Evolutionary conservation across 1,284 basidiomycete species (phyloP), one percentile per base, ranked within the genome.

Genomic region (Baeospora myosura): DNA sequence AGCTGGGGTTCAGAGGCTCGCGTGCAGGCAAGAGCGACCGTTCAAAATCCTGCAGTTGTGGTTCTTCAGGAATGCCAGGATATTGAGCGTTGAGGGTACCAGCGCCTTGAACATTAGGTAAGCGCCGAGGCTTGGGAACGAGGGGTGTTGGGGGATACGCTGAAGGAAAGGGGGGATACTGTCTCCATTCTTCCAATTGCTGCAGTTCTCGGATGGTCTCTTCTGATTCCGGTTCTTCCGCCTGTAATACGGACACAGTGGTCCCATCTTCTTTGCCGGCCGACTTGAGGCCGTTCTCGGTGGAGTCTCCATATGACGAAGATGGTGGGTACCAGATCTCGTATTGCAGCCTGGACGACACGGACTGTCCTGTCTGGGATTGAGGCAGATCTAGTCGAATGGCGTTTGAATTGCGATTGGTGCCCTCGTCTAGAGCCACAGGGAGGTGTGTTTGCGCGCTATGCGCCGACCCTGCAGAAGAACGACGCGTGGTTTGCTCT

Each of bases 1-100:
- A 72, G 71, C 70, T 64, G 69, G 74, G 71, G 69, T 72, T 69
- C 59, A 60, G 56, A 36, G 67, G 69, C 69, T 74, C 71, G 71
- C 67, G 74, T 60, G 64, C 71, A 56, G 63, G 71, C 73, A 68
- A 69, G 78, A 81, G 78, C 80, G 71, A 77, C 73, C 57, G 57
- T 41, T 51, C 60, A 71, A 72, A 73, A 71, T 61, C 78, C 79
- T 72, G 72, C 52, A 59, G 55, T 30, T 52, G 38, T 10, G 41
- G 38, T 24, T 59, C 56, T 51, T 63, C 61, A 39, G 57, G 44
- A 23, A 61, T 61, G 5, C 54, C 45, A 29, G 59, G 56, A 40
- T 58, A 58, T 16, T 52, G 47, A n/a, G n/a, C n/a, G n/a, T n/a
- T n/a, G 5, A 23, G 16, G n/a, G 5, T 22, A 21, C n/a, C 29